Conservation (phyloP, 2,329 filamentous ascomycete species). For the Talaromyces sp. region DNA sequence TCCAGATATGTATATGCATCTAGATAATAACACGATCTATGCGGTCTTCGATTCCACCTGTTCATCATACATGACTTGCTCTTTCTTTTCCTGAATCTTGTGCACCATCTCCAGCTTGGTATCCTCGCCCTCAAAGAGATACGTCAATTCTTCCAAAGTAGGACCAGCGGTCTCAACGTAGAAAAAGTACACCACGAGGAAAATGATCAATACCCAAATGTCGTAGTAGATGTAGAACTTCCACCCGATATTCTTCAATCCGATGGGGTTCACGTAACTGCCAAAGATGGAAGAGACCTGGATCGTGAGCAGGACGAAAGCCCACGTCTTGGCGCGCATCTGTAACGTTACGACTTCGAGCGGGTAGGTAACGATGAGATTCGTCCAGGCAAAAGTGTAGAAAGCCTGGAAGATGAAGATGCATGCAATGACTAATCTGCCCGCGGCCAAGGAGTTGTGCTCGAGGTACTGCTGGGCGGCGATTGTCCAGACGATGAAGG, state of each 20-base stretch:
- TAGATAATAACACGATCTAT: neutral
- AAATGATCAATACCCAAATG: slow-evolving; percentile 26
- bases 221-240: slow-evolving; percentile 29
- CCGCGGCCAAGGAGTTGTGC: slow-evolving; percentile 26
- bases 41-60: neutral
- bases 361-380: slow-evolving; percentile 44
- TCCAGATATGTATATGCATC: neutral
- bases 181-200: slow-evolving; percentile 28
- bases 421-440: slow-evolving; percentile 39
- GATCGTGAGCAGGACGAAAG: slow-evolving; percentile 41
- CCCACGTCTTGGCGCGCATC: slow-evolving; percentile 44
- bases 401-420: slow-evolving; percentile 45
- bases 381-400: slow-evolving; percentile 46
- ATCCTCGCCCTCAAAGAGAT: slow-evolving; percentile 12
- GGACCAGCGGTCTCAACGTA: slow-evolving; percentile 32
- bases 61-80: neutral
- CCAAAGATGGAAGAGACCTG: slow-evolving; percentile 24
- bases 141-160: slow-evolving; percentile 28
- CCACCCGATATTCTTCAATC: slow-evolving; percentile 26
- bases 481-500: slow-evolving; percentile 49
- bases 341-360: slow-evolving; percentile 43
- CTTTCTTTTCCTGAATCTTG: slow-evolving; percentile 4
- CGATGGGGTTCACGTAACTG: slow-evolving; percentile 29
- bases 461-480: slow-evolving; percentile 45
- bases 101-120: neutral